Conservation (phyloP, 202 grass and related monocot species). For the Setaria italica region DNA sequence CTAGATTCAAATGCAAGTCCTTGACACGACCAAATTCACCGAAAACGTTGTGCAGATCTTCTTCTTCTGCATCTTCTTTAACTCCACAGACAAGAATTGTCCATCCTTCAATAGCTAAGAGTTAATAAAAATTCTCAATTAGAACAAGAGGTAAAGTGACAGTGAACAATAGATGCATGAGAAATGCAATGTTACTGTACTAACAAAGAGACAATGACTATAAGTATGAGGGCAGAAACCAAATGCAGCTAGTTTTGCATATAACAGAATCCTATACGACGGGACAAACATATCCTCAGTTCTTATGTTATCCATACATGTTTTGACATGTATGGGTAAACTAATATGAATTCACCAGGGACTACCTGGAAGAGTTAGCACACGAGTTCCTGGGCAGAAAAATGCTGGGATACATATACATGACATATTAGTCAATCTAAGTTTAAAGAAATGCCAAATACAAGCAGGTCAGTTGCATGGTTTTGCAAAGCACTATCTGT, state of each 20-base stretch:
- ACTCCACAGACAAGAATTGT: slow-evolving; percentile 84
- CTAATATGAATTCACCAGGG: slow-evolving; percentile 16
- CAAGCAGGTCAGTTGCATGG: slow-evolving; percentile 16
- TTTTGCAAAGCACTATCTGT: slow-evolving; percentile 3
- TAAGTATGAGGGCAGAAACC: slow-evolving; percentile 1
- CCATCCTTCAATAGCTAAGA: slow-evolving; percentile 94
- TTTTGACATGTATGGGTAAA: slow-evolving; percentile 29
- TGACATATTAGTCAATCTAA: neutral
- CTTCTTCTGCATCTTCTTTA: slow-evolving; percentile 90
- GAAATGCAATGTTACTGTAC: neutral
- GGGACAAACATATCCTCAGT: neutral
- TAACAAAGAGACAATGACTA: neutral
- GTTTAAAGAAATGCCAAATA: neutral
- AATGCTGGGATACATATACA: neutral
- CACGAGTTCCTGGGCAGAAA: neutral
- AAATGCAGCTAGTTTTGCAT: slow-evolving; percentile 40
- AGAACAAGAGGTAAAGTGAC: slow-evolving; percentile 6
- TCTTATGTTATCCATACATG: neutral
- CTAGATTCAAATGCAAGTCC: slow-evolving; percentile 94
- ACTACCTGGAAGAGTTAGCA: no score
- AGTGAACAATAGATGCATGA: slow-evolving; percentile 12
- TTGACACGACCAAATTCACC: slow-evolving; percentile 88
- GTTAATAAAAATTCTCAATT: slow-evolving; percentile 28
- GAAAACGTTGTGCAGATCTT: slow-evolving; percentile 83
- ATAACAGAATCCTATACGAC: neutral